Base-by-base conservation (phyloP, 78 protist genomes). In the Salpingoeca rosetta region DNA sequence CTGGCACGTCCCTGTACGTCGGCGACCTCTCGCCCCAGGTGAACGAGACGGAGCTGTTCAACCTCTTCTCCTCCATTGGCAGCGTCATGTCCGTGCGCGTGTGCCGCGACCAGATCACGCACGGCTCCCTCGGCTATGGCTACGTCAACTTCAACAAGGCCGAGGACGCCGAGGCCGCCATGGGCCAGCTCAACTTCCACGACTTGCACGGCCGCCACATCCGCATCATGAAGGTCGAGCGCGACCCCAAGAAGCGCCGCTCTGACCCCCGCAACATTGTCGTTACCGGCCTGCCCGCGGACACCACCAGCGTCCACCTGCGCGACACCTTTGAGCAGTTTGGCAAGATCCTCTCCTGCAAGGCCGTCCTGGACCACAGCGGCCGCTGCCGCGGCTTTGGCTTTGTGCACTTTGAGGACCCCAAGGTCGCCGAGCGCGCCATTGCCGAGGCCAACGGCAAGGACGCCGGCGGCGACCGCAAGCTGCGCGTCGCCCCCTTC, bases 171-270 rank as follows among this genome's bases (percentile, higher is more conserved):
- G n/a, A n/a, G n/a, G n/a, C n/a, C n/a, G n/a, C n/a, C n/a, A n/a
- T n/a, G n/a, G n/a, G n/a, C n/a, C n/a, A n/a, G n/a, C n/a, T n/a
- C 86, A 98, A 98, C 94, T 95, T 91, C 95, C 76, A 94, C 24
- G 43, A 51, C 79, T 91, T 98, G 85, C 56, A 88, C 84, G 96
- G 91, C 88, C 81, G 82, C 73, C 95, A 96, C 31, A 90, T 94
- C 92, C 97, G 99, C 79, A 92, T 98, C 90, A 98, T 97, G 99
- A 98, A 98, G 98, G 87, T 91, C 75, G 95, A 94, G 78, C 95
- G 99, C 75, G 99, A 98, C 84, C 99, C 99, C 85, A 38, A 94
- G 83, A 82, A 88, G 38, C 96, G 99, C 82, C 88, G 91, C 85
- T 88, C 96, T 7, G 98, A 98, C 45, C 89, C 83, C 51, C 99